Base-by-base conservation (phyloP, 1,139 yeast species). In the Geotrichum phurueaensis region DNA sequence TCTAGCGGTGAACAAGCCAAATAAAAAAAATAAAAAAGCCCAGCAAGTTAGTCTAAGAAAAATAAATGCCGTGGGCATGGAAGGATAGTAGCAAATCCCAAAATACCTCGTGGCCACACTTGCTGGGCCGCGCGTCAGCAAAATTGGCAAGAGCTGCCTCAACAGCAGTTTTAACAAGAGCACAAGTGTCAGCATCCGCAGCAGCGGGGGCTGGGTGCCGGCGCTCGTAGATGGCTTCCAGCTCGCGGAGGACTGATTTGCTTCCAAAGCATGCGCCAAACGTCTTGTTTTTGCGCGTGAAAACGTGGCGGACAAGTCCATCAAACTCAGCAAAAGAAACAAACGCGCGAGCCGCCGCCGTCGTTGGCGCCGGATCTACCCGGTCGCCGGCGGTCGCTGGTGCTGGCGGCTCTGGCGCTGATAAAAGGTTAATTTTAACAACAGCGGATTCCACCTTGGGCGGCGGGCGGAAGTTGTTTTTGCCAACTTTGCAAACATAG, bases 381-480 rank as follows among this genome's bases (percentile, higher is more conserved):
- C 18, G 45, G 3, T 36, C 25, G 22, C 5, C 4, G 27, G 22
- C 48, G 1, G 7, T 23, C 51, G 15, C 45, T 9, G 10, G 9
- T 22, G 15, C 18, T 9, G n/a, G 13, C 43, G 45, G 5, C 9
- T 36, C n/a, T 18, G 22, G 10, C n/a, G 27, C 12, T 43, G 2
- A 7, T 22, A 22, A 10, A 1, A 58, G 43, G 12, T 92, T 98
- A 57, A 94, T 85, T 70, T 96, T 82, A 23, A 94, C 98, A 56
- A 94, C 99, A 50, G 96, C 87, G 0, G 97, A 90, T 74, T 94
- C 99, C 62, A 94, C 99, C 74, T 94, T 94, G 61, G 99, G 99
- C 25, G 99, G 99, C 51, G 99, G 99, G 66, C 97, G 82, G 79
- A 94, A 94, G 72, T 94, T 94, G 73, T 94, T 94, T 71, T 85